Evolutionary conservation across 176 grass and related monocot genomes (phyloP), one percentile per base, ranked within the genome.

Genomic region (Phragmites australis): DNA sequence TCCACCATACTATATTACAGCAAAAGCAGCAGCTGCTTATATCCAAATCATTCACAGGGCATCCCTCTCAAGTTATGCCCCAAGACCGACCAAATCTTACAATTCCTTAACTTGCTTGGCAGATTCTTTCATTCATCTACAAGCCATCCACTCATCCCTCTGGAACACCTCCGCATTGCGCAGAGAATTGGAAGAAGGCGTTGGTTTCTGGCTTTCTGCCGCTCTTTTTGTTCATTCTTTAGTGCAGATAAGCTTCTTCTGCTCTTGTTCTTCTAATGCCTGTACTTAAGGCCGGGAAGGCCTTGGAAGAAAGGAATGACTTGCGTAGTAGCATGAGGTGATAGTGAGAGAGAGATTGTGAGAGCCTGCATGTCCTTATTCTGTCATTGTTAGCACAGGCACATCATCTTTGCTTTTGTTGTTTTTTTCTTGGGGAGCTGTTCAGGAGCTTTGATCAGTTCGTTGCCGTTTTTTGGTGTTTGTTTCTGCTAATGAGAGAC

Each of bases 101-200:
- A 37, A 37, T 75, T 84, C 21, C 62, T 81, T 39, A 76, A 80
- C 42, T 83, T 83, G 19, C 63, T 53, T 22, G 63, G 26, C 27
- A 62, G 83, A 93, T 93, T 93, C 94, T 86, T 97, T 65, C 81
- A 81, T 88, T 94, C 81, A 10, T 37, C 89, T 65, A 69, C 62
- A 93, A 85, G 78, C 50, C 42, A 81, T 70, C 74, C 34, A 85
- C 75, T 56, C 42, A 81, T 70, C 74, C 34, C 5, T 5, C 31
- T 29, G 50, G 74, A 74, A 66, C 34, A 81, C 18, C 1, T 42
- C 23, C 12, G 22, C 44, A 27, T 70, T 64, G 65, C 68, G 37
- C 71, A 21, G 60, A 63, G 51, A 62, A 52, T 81, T 58, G 67
- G 25, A 29, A 29, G 30, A 39, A 65, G 61, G 77, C 16, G 18